Conservation (phyloP, 1,139 yeast genomes). For the Pichia sp. region DNA sequence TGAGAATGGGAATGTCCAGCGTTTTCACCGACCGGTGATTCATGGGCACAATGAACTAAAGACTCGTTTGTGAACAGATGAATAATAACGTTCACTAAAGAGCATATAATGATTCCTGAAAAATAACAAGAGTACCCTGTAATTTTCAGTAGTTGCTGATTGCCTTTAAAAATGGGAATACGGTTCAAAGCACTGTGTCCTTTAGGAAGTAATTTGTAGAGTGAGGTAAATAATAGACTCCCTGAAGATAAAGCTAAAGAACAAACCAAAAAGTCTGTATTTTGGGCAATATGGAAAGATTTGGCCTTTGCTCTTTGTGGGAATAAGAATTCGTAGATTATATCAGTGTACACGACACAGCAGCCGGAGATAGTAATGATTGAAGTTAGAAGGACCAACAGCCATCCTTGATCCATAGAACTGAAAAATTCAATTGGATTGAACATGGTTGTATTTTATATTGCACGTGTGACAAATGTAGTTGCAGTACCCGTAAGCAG, state of each 20-base stretch:
- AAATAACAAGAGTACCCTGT: slow-evolving; percentile 39
- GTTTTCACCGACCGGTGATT: slow-evolving; percentile 6
- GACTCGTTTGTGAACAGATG: slow-evolving; percentile 76
- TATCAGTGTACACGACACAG: slow-evolving; percentile 44
- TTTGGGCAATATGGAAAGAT: slow-evolving; percentile 50
- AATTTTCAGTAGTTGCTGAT: slow-evolving; percentile 20
- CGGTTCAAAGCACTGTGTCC: slow-evolving; percentile 34
- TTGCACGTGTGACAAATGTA: too few species aligned
- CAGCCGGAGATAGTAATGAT: slow-evolving; percentile 55
- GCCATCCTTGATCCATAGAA: slow-evolving; percentile 49
- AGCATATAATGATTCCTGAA: slow-evolving; percentile 54
- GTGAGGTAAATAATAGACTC: slow-evolving; percentile 64
- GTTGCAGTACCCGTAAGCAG: too few species aligned
- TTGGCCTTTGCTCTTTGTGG: slow-evolving; percentile 35
- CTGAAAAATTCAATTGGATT: not conserved
- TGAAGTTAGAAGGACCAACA: slow-evolving; percentile 47
- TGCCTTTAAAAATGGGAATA: slow-evolving; percentile 21
- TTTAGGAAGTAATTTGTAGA: slow-evolving; percentile 67
- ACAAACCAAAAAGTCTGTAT: slow-evolving; percentile 52
- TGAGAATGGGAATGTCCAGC: too few species aligned
- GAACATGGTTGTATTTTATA: too few species aligned
- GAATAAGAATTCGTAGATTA: slow-evolving; percentile 31
- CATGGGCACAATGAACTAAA: slow-evolving; percentile 79
- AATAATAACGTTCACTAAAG: slow-evolving; percentile 50
- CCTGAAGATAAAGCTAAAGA: slow-evolving; percentile 74